Conservation (phyloP, 106 monocot genomes). For the Phalaenopsis equestris region DNA sequence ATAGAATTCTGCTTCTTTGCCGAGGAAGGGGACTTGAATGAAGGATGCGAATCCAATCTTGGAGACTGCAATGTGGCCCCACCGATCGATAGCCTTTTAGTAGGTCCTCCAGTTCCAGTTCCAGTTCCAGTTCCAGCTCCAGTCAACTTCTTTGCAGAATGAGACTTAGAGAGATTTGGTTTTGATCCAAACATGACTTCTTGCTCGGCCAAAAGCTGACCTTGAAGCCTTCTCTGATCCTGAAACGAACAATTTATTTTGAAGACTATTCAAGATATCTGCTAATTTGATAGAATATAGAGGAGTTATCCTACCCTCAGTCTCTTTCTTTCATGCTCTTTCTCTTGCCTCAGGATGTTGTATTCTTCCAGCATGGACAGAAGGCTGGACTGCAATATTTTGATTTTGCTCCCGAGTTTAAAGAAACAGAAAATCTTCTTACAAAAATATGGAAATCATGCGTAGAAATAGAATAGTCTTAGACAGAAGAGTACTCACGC, state of each 20-base stretch:
- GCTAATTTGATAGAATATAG: neutral
- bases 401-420: neutral
- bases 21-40: constrained; percentile 3
- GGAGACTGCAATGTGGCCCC: constrained; percentile 4
- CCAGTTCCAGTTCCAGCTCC: neutral
- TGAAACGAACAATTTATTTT: constrained; percentile 14
- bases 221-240: constrained; percentile 64
- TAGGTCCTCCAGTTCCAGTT: constrained; percentile 3
- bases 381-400: constrained; percentile 32
- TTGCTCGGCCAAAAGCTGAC: constrained; percentile 34
- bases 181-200: constrained; percentile 31
- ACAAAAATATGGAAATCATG: neutral
- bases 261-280: neutral
- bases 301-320: constrained; percentile 31
- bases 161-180: constrained; percentile 20
- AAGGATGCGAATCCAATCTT: constrained; percentile 7
- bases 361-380: constrained; percentile 78
- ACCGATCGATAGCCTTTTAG: constrained; percentile 13
- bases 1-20: constrained; percentile 4
- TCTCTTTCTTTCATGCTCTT: constrained; percentile 61
- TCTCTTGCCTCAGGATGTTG: constrained; percentile 52
- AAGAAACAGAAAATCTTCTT: neutral
- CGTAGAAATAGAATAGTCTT: neutral
- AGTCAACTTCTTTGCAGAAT: constrained; percentile 15
- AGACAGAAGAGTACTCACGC: constrained; percentile 31